A percentile compares a stretch with the other conserved stretches of the same genome.
These are phyloP conservation scores for Globisporangium splendens DNA, from an alignment of 352 stramenopile genomes.

Conservation along the genomic window DNA sequence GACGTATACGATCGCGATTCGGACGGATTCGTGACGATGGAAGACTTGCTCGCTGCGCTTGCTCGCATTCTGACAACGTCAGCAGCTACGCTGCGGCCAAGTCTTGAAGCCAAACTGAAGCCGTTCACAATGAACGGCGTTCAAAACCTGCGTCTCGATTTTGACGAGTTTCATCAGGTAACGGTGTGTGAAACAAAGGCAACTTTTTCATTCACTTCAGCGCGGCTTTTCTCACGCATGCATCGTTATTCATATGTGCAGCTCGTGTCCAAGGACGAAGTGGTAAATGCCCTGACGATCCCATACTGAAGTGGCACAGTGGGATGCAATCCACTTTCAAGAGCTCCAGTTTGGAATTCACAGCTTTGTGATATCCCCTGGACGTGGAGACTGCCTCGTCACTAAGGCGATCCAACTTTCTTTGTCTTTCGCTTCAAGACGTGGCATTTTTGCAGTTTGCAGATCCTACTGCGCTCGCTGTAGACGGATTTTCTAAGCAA, in stretches of 20 bases:
- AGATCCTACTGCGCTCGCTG: no score
- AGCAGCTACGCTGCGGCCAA: background rate
- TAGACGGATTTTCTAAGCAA: no score
- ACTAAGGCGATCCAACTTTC: background rate
- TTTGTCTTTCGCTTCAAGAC: background rate
- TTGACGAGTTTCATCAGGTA: conserved; percentile 22
- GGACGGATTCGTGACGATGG: conserved; percentile 24
- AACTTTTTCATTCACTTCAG: background rate
- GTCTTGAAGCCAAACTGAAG: conserved; percentile 15
- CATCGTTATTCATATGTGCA: background rate
- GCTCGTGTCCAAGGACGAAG: conserved; percentile 20
- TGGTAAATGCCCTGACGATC: conserved; percentile 14
- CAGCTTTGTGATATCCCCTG: no score
- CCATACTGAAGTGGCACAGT: conserved; percentile 7
- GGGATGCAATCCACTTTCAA: no score
- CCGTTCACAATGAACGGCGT: conserved; percentile 6
- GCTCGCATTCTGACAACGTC: conserved; percentile 12
- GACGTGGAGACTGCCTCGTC: no score
- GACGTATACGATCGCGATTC: conserved; percentile 32
- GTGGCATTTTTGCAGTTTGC: no score
- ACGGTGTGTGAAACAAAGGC: no score
- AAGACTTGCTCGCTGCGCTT: conserved; percentile 30
- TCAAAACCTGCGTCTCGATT: background rate
- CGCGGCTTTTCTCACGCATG: background rate
- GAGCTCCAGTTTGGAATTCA: no score